Conservation (phyloP, 108 stramenopile genomes). For the Cyclotella kingstonii region DNA sequence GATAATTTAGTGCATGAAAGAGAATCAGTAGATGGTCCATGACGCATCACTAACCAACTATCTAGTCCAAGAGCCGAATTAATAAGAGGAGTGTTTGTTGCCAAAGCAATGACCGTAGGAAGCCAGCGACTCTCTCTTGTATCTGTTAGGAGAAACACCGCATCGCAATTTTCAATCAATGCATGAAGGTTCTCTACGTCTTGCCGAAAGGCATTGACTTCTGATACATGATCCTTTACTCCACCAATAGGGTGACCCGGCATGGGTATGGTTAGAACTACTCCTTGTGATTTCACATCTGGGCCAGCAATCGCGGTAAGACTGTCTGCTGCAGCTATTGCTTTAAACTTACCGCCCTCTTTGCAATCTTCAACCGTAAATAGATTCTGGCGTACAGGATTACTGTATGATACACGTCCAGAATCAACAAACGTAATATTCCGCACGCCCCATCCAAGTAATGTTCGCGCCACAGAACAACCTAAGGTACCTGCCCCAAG, state of each 20-base stretch:
- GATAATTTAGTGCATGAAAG: slow-evolving; percentile 26
- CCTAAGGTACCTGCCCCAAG: slow-evolving; percentile 98
- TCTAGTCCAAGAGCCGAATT: slow-evolving; percentile 97
- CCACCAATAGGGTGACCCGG: slow-evolving; percentile 88
- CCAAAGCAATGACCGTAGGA: slow-evolving; percentile 94
- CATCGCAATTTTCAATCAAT: slow-evolving; percentile 84
- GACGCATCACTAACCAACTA: slow-evolving; percentile 96
- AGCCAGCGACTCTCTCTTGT: slow-evolving; percentile 98
- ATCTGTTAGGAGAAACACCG: slow-evolving; percentile 94
- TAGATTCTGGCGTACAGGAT: slow-evolving; percentile 96
- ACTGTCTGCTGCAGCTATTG: slow-evolving; percentile 91
- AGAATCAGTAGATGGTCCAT: slow-evolving; percentile 59
- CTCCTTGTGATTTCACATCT: slow-evolving; percentile 72
- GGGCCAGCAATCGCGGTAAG: slow-evolving; percentile 76
- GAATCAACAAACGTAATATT: slow-evolving; percentile 93
- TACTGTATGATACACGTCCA: slow-evolving; percentile 93
- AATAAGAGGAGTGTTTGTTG: slow-evolving; percentile 83
- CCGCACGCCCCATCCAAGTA: slow-evolving; percentile 97
- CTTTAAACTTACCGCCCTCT: slow-evolving; percentile 83
- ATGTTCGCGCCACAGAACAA: slow-evolving; percentile 88
- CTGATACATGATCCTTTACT: slow-evolving; percentile 47
- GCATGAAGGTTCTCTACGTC: slow-evolving; percentile 70
- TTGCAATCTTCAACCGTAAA: slow-evolving; percentile 90
- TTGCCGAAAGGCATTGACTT: slow-evolving; percentile 50
- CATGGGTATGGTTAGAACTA: slow-evolving; percentile 95